Evolutionary conservation across 2,329 filamentous ascomycete genomes (phyloP).

Genomic region (Pyricularia sp.): DNA sequence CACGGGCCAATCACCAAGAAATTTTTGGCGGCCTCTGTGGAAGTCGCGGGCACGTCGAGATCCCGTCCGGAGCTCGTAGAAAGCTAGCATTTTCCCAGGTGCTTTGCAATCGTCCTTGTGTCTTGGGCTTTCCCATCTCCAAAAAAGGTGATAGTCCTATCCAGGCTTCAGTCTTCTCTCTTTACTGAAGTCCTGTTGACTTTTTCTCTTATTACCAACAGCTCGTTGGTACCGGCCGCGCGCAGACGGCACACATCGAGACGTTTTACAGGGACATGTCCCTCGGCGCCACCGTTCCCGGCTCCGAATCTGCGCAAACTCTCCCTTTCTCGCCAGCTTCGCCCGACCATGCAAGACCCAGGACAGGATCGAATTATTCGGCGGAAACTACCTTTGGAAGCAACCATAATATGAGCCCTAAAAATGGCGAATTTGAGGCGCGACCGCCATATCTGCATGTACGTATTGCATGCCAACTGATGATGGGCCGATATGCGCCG

Average conservation of each 20-base stretch:
- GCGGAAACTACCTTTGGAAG: constrained; percentile 13
- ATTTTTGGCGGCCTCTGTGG: constrained; percentile 1
- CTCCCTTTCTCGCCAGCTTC: neutral
- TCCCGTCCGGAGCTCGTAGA: neutral
- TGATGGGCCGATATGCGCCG: neutral
- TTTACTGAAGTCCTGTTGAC: neutral
- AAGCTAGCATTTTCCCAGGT: neutral
- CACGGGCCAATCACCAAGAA: constrained; percentile 2
- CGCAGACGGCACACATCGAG: neutral
- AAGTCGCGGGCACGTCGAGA: neutral
- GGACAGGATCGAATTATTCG: neutral
- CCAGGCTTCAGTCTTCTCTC: neutral
- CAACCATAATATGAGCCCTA: constrained; percentile 24
- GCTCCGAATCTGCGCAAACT: neutral
- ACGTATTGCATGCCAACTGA: constrained; percentile 11
- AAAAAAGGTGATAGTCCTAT: neutral
- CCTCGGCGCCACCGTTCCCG: neutral
- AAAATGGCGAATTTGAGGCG: constrained; percentile 40
- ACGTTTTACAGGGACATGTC: neutral
- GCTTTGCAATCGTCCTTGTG: neutral
- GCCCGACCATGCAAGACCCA: constrained; percentile 1
- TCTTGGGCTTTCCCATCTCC: neutral
- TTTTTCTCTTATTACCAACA: neutral
- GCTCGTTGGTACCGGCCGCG: neutral
- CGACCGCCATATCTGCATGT: constrained; percentile 58